Conservation (phyloP, 2,329 filamentous ascomycete genomes). For the Basipetospora chlamydospora region DNA sequence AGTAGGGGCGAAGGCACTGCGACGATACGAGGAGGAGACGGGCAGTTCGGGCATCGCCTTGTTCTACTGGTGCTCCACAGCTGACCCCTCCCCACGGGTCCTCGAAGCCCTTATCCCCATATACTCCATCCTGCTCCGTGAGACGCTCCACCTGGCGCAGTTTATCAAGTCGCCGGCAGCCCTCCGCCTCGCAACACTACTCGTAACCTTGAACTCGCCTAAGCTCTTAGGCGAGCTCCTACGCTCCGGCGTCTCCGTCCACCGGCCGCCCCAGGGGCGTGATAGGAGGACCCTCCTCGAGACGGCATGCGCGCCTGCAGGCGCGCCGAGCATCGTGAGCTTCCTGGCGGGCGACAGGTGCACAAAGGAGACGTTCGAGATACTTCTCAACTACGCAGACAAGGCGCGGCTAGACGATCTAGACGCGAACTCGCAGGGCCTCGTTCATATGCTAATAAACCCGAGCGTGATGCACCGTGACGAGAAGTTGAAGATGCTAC, state of each 20-base stretch:
- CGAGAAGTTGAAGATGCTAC: slow-evolving; percentile 1
- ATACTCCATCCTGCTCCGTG: neutral
- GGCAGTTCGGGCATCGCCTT: slow-evolving; percentile 1
- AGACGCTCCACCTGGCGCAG: neutral
- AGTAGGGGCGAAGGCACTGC: slow-evolving; percentile 1
- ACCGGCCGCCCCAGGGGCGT: neutral
- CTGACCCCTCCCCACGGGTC: too few relatives aligned
- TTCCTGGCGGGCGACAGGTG: neutral
- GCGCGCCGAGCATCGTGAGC: too few relatives aligned
- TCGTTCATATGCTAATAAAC: slow-evolving; percentile 1
- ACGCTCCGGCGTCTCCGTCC: slow-evolving; percentile 3
- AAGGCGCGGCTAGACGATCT: neutral
- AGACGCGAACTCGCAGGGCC: neutral
- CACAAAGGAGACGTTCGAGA: slow-evolving; percentile 1
- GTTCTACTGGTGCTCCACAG: neutral
- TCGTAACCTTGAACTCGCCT: neutral
- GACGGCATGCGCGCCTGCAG: slow-evolving; percentile 1
- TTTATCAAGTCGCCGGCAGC: neutral
- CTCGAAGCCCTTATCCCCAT: neutral
- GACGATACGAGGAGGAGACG: slow-evolving; percentile 2
- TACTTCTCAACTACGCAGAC: neutral
- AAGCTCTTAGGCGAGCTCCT: slow-evolving; percentile 1
- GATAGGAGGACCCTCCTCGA: slow-evolving; percentile 1
- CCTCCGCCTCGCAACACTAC: neutral
- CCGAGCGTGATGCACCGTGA: neutral